Evolutionary conservation across 2,329 filamentous ascomycete genomes (phyloP).

Genomic region (Hansfordia pulvinata): DNA sequence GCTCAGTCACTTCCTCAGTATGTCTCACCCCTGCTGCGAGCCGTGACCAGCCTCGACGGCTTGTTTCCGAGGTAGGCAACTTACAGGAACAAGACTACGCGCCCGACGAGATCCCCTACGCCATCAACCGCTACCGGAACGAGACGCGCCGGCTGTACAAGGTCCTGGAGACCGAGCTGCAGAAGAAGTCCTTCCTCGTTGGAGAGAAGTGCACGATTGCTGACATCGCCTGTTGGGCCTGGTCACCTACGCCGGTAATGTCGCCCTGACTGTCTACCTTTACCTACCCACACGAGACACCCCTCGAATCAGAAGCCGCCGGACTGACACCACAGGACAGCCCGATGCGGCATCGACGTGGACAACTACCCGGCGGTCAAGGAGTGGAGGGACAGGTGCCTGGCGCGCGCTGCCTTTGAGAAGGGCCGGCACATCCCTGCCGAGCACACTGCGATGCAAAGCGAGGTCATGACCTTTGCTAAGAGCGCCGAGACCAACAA

Average conservation of each 20-base stretch:
- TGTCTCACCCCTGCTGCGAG: conserved; percentile 11
- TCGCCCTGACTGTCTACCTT: conserved; percentile 3
- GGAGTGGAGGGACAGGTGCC: conserved; percentile 62
- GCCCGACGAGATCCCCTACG: conserved; percentile 70
- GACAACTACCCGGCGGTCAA: conserved; percentile 63
- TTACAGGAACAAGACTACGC: conserved; percentile 44
- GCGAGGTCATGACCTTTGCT: conserved; percentile 26
- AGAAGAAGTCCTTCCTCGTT: conserved; percentile 42
- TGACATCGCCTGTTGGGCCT: conserved; percentile 71
- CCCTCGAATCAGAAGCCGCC: conserved; percentile 4
- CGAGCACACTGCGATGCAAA: conserved; percentile 44
- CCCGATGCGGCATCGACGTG: conserved; percentile 55
- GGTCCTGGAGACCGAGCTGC: conserved; percentile 61
- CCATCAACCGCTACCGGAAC: conserved; percentile 68
- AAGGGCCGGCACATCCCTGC: conserved; percentile 63
- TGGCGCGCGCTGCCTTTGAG: conserved; percentile 56
- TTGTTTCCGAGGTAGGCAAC: too few relatives aligned
- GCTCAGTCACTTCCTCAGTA: conserved; percentile 68
- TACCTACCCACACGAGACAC: background rate
- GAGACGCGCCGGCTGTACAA: conserved; percentile 75
- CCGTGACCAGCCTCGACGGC: too few relatives aligned
- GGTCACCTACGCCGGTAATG: conserved; percentile 46
- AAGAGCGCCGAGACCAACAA: conserved; percentile 45
- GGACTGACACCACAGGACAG: conserved; percentile 21
- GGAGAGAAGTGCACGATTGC: conserved; percentile 61